phyloP scores from a whole-genome alignment of 495 filamentous ascomycete genomes.

The Aspergillus steynii region DNA sequence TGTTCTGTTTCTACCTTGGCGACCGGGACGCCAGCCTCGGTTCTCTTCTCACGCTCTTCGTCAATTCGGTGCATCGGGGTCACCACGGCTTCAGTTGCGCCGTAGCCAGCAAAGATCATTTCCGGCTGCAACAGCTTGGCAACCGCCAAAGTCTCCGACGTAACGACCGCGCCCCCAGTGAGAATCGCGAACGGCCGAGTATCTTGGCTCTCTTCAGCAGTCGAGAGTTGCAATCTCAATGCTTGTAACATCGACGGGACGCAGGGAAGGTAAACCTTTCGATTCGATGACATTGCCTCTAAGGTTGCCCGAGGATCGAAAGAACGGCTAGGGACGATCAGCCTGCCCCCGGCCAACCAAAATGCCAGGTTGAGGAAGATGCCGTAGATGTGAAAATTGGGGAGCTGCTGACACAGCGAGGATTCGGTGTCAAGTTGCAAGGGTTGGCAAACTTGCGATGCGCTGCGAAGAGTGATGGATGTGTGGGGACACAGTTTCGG shows the following conservation, averaged over 20 bases:
- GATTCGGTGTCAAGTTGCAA: constrained; percentile 16
- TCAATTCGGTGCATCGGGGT: constrained; percentile 21
- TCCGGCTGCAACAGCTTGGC: constrained; percentile 27
- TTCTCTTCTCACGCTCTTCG: constrained; percentile 7
- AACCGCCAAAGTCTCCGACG: constrained; percentile 26
- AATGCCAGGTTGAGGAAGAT: constrained; percentile 30
- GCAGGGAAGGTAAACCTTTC: constrained; percentile 29
- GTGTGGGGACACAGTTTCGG: constrained; percentile 42
- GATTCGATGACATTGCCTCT: constrained; percentile 24
- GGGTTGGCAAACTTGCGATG: constrained; percentile 19
- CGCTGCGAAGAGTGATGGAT: constrained; percentile 20
- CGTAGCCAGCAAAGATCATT: constrained; percentile 32
- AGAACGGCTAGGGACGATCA: constrained; percentile 30
- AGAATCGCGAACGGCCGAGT: constrained; percentile 24
- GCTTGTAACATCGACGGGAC: constrained; percentile 37
- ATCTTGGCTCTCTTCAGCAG: constrained; percentile 15
- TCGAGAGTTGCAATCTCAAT: constrained; percentile 9
- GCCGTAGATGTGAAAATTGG: constrained; percentile 38
- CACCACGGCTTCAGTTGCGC: constrained; percentile 38
- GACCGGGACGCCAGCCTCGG: background rate
- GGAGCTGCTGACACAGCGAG: constrained; percentile 36
- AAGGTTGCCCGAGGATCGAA: constrained; percentile 37
- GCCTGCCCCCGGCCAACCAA: constrained; percentile 33
- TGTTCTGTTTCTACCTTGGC: constrained; percentile 1
- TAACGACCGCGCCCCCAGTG: constrained; percentile 33